phyloP scores from a whole-genome alignment of 2,329 filamentous ascomycete genomes.

The Akanthomyces lecanii region DNA sequence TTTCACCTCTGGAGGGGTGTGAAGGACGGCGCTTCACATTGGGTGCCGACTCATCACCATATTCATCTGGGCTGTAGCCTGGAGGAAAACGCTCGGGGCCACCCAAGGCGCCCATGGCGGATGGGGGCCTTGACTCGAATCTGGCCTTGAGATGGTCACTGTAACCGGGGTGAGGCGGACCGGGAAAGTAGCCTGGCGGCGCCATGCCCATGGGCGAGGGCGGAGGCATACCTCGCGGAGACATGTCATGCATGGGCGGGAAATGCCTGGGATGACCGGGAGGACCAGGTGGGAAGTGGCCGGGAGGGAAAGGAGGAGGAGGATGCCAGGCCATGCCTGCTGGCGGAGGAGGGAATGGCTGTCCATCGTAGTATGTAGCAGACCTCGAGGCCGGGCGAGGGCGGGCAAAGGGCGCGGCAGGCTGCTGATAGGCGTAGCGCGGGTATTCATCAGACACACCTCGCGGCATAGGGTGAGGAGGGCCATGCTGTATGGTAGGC shows the following conservation, averaged over 20 bases:
- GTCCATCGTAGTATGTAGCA: slow-evolving; percentile 34
- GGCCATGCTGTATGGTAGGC: slow-evolving; percentile 31
- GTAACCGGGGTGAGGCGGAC: slow-evolving; percentile 24
- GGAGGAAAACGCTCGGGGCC: slow-evolving; percentile 23
- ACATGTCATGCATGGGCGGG: slow-evolving; percentile 7
- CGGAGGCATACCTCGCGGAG: slow-evolving; percentile 21
- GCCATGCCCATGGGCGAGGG: slow-evolving; percentile 14
- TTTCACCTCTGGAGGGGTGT: slow-evolving; percentile 37
- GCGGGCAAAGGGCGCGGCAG: slow-evolving; percentile 28
- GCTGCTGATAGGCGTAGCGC: slow-evolving; percentile 34
- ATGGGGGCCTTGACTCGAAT: slow-evolving; percentile 34
- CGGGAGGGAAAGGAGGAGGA: slow-evolving; percentile 30
- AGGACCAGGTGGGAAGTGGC: slow-evolving; percentile 21
- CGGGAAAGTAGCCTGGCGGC: slow-evolving; percentile 30
- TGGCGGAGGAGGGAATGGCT: slow-evolving; percentile 26
- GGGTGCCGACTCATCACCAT: slow-evolving; percentile 37
- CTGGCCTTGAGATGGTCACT: slow-evolving; percentile 31
- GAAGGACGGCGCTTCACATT: slow-evolving; percentile 40
- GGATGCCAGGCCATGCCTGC: slow-evolving; percentile 27
- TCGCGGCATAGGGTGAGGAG: slow-evolving; percentile 29
- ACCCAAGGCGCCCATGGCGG: slow-evolving; percentile 37
- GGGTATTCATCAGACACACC: slow-evolving; percentile 33
- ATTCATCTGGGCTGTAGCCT: slow-evolving; percentile 38
- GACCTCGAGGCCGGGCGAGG: slow-evolving; percentile 33
- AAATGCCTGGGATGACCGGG: slow-evolving; percentile 7